Conservation (phyloP, 2,329 filamentous ascomycete genomes). For the Trichoderma brevicompactum region DNA sequence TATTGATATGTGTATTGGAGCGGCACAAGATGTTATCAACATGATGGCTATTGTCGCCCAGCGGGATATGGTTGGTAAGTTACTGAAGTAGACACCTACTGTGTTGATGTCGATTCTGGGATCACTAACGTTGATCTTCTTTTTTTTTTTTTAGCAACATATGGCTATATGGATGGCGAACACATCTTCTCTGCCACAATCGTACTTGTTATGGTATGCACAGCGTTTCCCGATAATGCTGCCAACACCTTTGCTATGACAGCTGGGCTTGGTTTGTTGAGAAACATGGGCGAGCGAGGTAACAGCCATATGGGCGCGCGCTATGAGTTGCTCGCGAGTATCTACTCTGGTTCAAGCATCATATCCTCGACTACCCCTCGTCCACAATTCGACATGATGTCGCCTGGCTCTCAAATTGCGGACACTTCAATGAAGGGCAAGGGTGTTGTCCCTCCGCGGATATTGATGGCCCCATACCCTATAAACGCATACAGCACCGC, state of each 20-base stretch:
- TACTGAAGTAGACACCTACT: not conserved
- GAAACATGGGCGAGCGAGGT: slow-evolving; percentile 56
- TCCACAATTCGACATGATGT: slow-evolving; percentile 16
- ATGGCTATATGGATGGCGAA: slow-evolving; percentile 62
- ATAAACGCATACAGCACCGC: slow-evolving; percentile 6
- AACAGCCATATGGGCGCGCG: slow-evolving; percentile 51
- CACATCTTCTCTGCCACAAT: slow-evolving; percentile 59
- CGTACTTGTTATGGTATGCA: slow-evolving; percentile 59
- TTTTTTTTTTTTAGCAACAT: slow-evolving; percentile 55
- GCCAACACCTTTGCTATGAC: slow-evolving; percentile 52
- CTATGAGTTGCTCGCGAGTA: slow-evolving; percentile 38
- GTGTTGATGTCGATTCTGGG: not conserved
- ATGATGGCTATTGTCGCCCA: slow-evolving; percentile 34
- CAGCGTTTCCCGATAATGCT: slow-evolving; percentile 53
- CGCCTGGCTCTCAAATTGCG: slow-evolving; percentile 2
- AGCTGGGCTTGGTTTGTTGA: slow-evolving; percentile 50
- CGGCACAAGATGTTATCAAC: slow-evolving; percentile 49
- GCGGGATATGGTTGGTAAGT: slow-evolving; percentile 51
- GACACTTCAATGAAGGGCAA: slow-evolving; percentile 14
- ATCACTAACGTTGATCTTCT: not conserved
- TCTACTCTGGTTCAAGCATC: slow-evolving; percentile 35
- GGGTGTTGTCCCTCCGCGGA: not conserved
- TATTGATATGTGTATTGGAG: slow-evolving; percentile 57
- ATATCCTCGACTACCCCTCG: slow-evolving; percentile 28
- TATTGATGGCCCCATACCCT: slow-evolving; percentile 26